Evolutionary conservation across 139 green algal genomes (phyloP), one percentile per base, ranked within the genome.

Genomic region (Micractinium conductrix): DNA sequence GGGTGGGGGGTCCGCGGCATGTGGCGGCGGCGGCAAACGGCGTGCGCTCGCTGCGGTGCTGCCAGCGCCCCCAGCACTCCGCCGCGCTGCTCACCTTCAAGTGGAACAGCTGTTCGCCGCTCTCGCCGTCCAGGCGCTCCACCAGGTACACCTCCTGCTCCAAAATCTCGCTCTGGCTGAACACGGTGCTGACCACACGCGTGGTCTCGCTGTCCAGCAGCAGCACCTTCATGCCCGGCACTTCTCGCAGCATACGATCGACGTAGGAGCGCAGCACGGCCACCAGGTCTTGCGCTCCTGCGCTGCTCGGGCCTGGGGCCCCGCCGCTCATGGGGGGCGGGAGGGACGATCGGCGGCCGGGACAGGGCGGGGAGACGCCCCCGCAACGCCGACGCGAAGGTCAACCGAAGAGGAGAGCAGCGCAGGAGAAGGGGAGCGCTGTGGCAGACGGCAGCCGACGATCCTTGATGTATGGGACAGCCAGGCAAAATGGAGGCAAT

Each of bases 161-260:
- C 42, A 96, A 89, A 53, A 99, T 95, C 65, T 99, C 97, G n/a
- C 91, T 94, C 63, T 98, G 91, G 44, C 93, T 96, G 80, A 94
- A 95, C n/a, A 97, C 92, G 0, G 91, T 95, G 65, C 86, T 93
- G 28, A 95, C 87, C 4, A 94, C 94, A 4, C 87, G 87, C 85
- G 96, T 96, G 30, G 96, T 99, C 30, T 99, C 96, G 38, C 90
- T 89, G 84, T 99, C 96, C 24, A 99, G 85, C 35, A 99, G 58
- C 40, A 99, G 91, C 1, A 93, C 95, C 60, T 99, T 99, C 92
- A 98, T 98, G 60, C 96, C 96, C 43, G 81, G 73, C 14, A 74
- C 90, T 24, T 94, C 87, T 28, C 84, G 87, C 22, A 97, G 53
- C 74, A 94, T 91, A 10, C 83, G 79, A 2, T 94, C 91, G 2